These are phyloP conservation scores for Pestalotiopsis fici DNA, from an alignment of 2,329 filamentous ascomycete species.

Conservation along the genomic window DNA sequence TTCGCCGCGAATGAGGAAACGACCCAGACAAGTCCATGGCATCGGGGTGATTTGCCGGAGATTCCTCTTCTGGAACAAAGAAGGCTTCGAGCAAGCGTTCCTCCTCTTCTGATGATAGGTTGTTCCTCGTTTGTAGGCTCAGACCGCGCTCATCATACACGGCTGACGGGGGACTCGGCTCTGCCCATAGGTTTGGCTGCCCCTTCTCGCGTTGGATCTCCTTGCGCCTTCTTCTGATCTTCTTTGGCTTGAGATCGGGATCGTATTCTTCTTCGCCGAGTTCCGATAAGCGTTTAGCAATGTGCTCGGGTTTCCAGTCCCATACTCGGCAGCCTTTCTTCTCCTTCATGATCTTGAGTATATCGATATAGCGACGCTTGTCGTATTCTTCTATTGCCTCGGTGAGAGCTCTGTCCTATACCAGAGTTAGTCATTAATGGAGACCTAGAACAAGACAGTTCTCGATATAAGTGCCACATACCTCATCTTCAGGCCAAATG, in stretches of 20 bases:
- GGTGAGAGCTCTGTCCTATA: conserved; percentile 42
- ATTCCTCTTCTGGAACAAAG: conserved; percentile 18
- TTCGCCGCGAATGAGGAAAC: conserved; percentile 9
- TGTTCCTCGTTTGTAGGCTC: conserved; percentile 17
- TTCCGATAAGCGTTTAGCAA: conserved; percentile 51
- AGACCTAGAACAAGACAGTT: not conserved
- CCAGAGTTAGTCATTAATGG: conserved; percentile 14
- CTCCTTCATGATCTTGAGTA: conserved; percentile 48
- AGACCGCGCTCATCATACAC: conserved; percentile 15
- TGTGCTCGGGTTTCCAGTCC: conserved; percentile 50
- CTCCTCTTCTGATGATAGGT: conserved; percentile 32
- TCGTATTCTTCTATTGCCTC: conserved; percentile 36
- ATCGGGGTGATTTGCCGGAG: conserved; percentile 13
- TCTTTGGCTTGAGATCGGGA: conserved; percentile 39
- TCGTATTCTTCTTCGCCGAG: conserved; percentile 46
- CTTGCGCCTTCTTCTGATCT: conserved; percentile 14
- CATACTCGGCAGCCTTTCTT: conserved; percentile 51
- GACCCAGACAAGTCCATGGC: conserved; percentile 18
- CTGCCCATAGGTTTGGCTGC: conserved; percentile 4
- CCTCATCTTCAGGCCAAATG: conserved; percentile 50
- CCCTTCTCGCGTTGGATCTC: not conserved
- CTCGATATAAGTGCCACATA: conserved; percentile 32
- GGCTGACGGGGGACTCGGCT: not conserved
- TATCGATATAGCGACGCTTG: conserved; percentile 40
- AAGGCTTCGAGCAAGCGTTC: conserved; percentile 30